A percentile compares a stretch with the other conserved stretches of the same genome.
Conservation (phyloP, 1,284 basidiomycete species). For the Golubevia sp. region DNA sequence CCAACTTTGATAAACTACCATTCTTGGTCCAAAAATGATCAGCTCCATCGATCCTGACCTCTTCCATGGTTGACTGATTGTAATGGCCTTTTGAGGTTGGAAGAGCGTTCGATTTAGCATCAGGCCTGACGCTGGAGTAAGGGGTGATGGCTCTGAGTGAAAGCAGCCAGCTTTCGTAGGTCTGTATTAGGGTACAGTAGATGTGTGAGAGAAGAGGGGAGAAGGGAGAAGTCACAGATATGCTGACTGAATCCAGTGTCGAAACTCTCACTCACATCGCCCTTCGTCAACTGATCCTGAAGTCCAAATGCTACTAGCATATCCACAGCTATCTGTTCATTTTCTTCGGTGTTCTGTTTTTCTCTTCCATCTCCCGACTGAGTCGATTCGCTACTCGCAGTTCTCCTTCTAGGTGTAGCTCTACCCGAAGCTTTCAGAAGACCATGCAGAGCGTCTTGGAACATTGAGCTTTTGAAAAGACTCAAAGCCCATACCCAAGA, state of each 20-base stretch:
- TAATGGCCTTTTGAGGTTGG: too few species aligned
- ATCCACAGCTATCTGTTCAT: not conserved
- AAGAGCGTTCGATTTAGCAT: too few species aligned
- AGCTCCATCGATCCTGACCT: too few species aligned
- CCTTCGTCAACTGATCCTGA: not conserved
- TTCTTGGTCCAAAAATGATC: too few species aligned
- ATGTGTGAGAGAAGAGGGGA: too few species aligned
- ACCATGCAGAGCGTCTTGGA: not conserved
- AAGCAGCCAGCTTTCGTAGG: too few species aligned
- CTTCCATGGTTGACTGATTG: too few species aligned
- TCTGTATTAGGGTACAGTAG: not conserved
- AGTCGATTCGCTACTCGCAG: not conserved
- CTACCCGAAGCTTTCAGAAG: not conserved
- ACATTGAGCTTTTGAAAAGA: not conserved
- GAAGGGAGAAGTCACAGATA: not conserved
- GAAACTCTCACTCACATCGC: not conserved
- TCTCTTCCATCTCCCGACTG: not conserved
- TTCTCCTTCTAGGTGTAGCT: not conserved
- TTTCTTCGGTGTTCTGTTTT: not conserved
- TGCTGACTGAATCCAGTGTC: not conserved
- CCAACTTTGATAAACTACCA: too few species aligned
- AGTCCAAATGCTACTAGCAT: not conserved
- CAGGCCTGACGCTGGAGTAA: too few species aligned
- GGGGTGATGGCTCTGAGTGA: too few species aligned
- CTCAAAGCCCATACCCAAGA: not conserved